Percentiles rank a stretch among this genome's conserved stretches.
Evolutionary conservation across 352 stramenopile species (phyloP).

Genomic region (Globisporangium mamillatum): DNA sequence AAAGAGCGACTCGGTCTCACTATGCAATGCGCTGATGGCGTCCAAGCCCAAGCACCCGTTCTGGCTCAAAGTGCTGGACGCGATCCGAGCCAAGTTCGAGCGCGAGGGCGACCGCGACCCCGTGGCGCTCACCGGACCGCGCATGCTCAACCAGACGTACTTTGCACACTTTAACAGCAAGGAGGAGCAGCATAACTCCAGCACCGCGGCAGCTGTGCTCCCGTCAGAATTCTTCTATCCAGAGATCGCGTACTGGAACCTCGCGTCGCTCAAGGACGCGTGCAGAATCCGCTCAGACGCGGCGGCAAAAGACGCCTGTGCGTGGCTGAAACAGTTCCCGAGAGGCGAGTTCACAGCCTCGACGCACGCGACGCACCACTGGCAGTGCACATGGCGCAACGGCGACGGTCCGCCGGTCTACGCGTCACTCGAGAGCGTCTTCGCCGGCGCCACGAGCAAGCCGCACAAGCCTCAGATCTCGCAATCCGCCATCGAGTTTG

Average conservation of each 20-base stretch:
- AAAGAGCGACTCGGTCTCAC: conserved; percentile 21
- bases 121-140: conserved; percentile 45
- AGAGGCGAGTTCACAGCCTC: conserved; percentile 43
- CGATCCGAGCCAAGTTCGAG: conserved; percentile 43
- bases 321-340: conserved; percentile 38
- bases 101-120: conserved; percentile 24
- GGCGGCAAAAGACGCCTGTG: conserved; percentile 28
- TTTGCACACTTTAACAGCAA: conserved; percentile 6
- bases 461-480: conserved; percentile 10
- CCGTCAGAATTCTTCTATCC: conserved; percentile 51
- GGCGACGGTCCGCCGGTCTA: conserved; percentile 31
- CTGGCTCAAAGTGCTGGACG: conserved; percentile 47
- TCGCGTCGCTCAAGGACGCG: conserved; percentile 27
- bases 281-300: conserved; percentile 23
- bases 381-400: conserved; percentile 59
- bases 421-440: conserved; percentile 24
- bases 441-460: conserved; percentile 2
- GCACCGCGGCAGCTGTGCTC: conserved; percentile 26
- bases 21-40: conserved; percentile 64
- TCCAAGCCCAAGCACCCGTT: conserved; percentile 45
- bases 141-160: conserved; percentile 48
- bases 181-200: not conserved
- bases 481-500: not conserved
- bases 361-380: conserved; percentile 48
- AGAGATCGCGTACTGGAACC: conserved; percentile 53